phyloP scores from a whole-genome alignment of 2,329 filamentous ascomycete genomes.

The Polytolypa hystricis region DNA sequence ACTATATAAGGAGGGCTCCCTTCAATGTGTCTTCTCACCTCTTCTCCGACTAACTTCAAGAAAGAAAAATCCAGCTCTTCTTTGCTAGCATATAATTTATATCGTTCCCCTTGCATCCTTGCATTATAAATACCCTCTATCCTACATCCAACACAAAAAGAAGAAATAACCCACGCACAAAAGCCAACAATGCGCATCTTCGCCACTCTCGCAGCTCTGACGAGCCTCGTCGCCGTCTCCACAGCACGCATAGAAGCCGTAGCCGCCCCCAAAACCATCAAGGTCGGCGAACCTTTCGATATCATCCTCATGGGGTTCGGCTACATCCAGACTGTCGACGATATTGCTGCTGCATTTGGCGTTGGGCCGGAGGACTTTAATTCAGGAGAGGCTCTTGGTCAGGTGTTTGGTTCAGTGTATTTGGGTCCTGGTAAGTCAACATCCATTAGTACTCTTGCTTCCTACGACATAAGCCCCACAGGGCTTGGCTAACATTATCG shows the following conservation, averaged over 20 bases:
- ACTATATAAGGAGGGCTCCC: no score
- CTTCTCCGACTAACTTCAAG: no score
- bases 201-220: conserved; percentile 1
- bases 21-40: no score
- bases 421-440: conserved; percentile 27
- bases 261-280: conserved; percentile 31
- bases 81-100: no score
- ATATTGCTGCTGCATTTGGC: conserved; percentile 37
- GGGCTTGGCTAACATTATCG: neutral
- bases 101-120: no score
- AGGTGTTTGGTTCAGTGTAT: conserved; percentile 21
- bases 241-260: conserved; percentile 36
- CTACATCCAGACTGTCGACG: conserved; percentile 37
- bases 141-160: no score
- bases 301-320: conserved; percentile 30
- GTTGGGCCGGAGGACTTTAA: conserved; percentile 17
- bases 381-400: conserved; percentile 22
- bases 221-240: conserved; percentile 13
- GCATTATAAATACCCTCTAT: no score
- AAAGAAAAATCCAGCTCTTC: no score
- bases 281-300: conserved; percentile 27
- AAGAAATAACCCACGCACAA: no score
- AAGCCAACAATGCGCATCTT: conserved; percentile 4
- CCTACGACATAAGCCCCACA: neutral
- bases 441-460: neutral